Evolutionary conservation across 2,329 filamentous ascomycete genomes (phyloP).

Genomic region (Fusarium concolor): DNA sequence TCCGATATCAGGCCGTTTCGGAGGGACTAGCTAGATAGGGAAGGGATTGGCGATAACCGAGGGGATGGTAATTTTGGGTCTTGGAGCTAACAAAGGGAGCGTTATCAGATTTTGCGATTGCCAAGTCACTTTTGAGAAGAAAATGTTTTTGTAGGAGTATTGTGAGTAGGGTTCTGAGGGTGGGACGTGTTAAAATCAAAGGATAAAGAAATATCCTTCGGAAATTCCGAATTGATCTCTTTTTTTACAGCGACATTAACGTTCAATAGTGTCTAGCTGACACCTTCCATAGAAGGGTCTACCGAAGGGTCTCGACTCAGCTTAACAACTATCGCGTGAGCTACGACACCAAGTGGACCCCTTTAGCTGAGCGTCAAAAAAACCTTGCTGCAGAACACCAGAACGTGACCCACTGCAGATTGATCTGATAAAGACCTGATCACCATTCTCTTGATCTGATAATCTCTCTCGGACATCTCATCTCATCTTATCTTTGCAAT

Average conservation of each 20-base stretch:
- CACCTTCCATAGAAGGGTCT: background rate
- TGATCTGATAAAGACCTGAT: slow-evolving; percentile 42
- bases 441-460: slow-evolving; percentile 12
- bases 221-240: too few relatives aligned
- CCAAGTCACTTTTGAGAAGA: background rate
- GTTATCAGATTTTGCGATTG: background rate
- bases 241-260: background rate
- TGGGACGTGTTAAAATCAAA: background rate
- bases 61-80: background rate
- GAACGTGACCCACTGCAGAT: slow-evolving; percentile 27
- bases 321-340: background rate
- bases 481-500: slow-evolving; percentile 1
- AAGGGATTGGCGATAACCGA: background rate
- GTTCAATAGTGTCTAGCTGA: background rate
- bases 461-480: slow-evolving; percentile 26
- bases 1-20: slow-evolving; percentile 15
- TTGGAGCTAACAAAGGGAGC: background rate
- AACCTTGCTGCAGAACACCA: slow-evolving; percentile 15
- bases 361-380: background rate
- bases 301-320: slow-evolving; percentile 1
- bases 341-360: slow-evolving; percentile 13
- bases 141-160: too few relatives aligned
- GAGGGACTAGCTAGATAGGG: slow-evolving; percentile 2
- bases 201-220: background rate
- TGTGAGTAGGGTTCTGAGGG: background rate